Conservation (phyloP, 2,329 filamentous ascomycete species). For the Helotiales sp. region DNA sequence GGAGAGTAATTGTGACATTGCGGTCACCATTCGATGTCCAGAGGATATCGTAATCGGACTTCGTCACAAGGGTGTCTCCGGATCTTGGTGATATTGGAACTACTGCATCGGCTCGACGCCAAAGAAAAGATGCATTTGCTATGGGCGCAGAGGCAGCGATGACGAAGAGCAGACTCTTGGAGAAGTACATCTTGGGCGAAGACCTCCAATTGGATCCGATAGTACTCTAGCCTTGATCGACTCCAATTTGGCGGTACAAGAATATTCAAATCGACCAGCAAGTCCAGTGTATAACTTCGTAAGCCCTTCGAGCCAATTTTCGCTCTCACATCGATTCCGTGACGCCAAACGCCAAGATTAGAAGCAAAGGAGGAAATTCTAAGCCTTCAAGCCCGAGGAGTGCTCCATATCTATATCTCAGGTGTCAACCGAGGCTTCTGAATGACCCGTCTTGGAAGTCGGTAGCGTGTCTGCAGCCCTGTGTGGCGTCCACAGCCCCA, state of each 20-base stretch:
- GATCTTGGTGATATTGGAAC: background rate
- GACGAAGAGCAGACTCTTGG: background rate
- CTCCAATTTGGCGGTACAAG: background rate
- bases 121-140: background rate
- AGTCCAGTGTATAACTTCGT: background rate
- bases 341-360: background rate
- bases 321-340: background rate
- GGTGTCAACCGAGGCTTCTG: background rate
- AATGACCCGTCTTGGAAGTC: constrained; percentile 2
- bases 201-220: background rate
- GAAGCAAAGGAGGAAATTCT: background rate
- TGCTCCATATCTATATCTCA: background rate
- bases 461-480: background rate
- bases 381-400: background rate
- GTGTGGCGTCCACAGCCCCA: constrained; percentile 8
- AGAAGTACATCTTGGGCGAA: background rate
- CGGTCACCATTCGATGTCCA: background rate
- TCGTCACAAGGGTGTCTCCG: constrained; percentile 3
- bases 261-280: background rate
- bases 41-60: background rate
- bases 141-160: background rate
- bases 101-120: constrained; percentile 2
- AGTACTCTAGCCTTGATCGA: background rate
- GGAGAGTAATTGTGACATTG: constrained; percentile 5
- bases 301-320: background rate